Base-by-base conservation (phyloP, 2,329 filamentous ascomycete genomes). In the Neonectria hederae region DNA sequence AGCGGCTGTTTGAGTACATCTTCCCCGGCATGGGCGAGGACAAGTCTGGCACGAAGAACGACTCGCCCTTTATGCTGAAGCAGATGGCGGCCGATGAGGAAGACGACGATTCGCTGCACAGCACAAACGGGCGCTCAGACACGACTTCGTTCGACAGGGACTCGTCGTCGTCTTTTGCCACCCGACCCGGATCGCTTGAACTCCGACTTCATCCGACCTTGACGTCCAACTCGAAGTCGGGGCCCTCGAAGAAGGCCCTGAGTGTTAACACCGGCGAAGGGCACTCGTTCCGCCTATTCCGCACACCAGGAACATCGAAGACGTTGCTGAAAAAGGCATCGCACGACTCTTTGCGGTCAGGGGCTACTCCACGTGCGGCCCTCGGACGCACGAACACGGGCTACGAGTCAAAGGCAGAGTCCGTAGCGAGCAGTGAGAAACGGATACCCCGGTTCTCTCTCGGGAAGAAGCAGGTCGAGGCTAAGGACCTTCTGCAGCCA, bases 1-100 rank as follows among this genome's bases (percentile, higher is more conserved):
- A 97, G 81, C 93, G 91, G 70, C 83, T 99, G 2, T 97, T 99
- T 71, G 94, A 97, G 80, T 99, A 99, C 79, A 93, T 99, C 71
- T 99, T 99, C 83, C 97, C 96, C 0, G 93, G 92, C 11, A 88
- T 92, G 70, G 90, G 90, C 21, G 82, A 77, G n/a, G 90, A 77
- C 79, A 82, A 80, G 59, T 65, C 71, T 24, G 82, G 82, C 52
- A 79, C 80, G 32, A 87, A 86, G 63, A 85, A 84, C 38, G 87
- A 89, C 58, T 89, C 89, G 6, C 88, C 90, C 0, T 89, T 90
- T 78, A 76, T 84, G 61, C 61, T 83, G 40, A 85, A 81, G 68
- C 86, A 78, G 76, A 62, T 69, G 14, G 26, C 65, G 11, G 61
- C 56, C 17, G 70, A 68, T 13, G 82, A 85, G 1, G 85, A 87